Evolutionary conservation across 176 grass and related monocot genomes (phyloP).

Genomic region (Calamus simplicifolius): DNA sequence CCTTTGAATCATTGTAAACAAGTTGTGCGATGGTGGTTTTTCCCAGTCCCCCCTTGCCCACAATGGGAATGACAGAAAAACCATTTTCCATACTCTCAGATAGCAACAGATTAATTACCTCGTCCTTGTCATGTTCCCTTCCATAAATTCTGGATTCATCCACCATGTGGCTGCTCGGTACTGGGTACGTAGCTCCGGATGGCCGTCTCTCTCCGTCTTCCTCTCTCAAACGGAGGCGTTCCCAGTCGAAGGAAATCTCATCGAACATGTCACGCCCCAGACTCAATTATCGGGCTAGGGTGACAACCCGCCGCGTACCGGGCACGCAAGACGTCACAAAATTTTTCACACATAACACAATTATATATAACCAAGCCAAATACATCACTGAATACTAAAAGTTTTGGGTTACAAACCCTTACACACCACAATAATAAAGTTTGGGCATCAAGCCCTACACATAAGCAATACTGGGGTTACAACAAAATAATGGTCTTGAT

Average conservation of each 20-base stretch:
- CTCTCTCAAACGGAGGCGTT: background rate
- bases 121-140: constrained; percentile 23
- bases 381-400: too few species aligned
- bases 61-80: constrained; percentile 23
- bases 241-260: constrained; percentile 26
- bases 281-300: too few species aligned
- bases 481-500: too few species aligned
- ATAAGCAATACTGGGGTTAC: too few species aligned
- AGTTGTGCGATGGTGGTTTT: constrained; percentile 46
- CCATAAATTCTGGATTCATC: constrained; percentile 30
- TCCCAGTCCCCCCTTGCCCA: constrained; percentile 41
- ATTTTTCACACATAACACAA: too few species aligned
- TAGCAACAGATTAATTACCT: constrained; percentile 6
- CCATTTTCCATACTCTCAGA: background rate
- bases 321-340: too few species aligned
- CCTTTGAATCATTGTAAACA: constrained; percentile 23
- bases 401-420: too few species aligned
- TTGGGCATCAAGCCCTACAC: too few species aligned
- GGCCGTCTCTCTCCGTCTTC: constrained; percentile 16
- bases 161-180: constrained; percentile 23
- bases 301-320: too few species aligned
- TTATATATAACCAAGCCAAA: too few species aligned
- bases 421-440: too few species aligned
- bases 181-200: background rate
- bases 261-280: too few species aligned